Evolutionary conservation across 2,329 filamentous ascomycete species (phyloP).

Genomic region (Penicillium capsulatum): DNA sequence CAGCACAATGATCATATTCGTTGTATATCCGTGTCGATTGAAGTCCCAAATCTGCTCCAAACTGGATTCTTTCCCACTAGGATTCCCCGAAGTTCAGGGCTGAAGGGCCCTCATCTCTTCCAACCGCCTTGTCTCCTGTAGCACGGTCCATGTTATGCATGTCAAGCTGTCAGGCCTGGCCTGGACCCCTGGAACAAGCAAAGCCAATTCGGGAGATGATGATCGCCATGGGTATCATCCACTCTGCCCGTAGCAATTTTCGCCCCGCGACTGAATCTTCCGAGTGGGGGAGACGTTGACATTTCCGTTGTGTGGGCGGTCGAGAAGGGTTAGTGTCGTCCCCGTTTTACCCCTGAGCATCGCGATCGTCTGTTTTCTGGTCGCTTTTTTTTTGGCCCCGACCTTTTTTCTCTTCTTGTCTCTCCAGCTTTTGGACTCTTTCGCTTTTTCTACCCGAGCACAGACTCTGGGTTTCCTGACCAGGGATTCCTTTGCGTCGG

Average conservation of each 20-base stretch:
- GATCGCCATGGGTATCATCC: constrained; percentile 22
- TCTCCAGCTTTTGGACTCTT: background rate
- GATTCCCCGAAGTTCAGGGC: too few species aligned
- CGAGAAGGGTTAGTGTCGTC: constrained; percentile 8
- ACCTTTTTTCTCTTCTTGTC: constrained; percentile 1
- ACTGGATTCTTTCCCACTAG: too few species aligned
- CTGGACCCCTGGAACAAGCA: constrained; percentile 9
- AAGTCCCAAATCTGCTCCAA: too few species aligned
- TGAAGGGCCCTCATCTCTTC: too few species aligned
- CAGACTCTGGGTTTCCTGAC: constrained; percentile 13
- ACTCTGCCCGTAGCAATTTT: constrained; percentile 8
- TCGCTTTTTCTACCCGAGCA: constrained; percentile 12
- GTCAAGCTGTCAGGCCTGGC: background rate
- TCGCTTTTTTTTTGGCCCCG: background rate
- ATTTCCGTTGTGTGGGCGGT: constrained; percentile 6
- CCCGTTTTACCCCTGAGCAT: constrained; percentile 14
- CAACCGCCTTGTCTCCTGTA: too few species aligned
- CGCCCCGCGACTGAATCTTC: background rate
- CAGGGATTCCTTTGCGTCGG: constrained; percentile 13
- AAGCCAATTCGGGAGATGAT: constrained; percentile 16
- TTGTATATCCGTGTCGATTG: too few species aligned
- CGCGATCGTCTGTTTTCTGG: constrained; percentile 1
- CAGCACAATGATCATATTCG: too few species aligned
- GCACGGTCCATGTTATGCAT: background rate
- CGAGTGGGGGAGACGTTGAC: background rate